Evolutionary conservation across 371 early-diverging fungal species (phyloP), one percentile per base, ranked within the genome.

Genomic region (Apophysomyces trapeziformis): DNA sequence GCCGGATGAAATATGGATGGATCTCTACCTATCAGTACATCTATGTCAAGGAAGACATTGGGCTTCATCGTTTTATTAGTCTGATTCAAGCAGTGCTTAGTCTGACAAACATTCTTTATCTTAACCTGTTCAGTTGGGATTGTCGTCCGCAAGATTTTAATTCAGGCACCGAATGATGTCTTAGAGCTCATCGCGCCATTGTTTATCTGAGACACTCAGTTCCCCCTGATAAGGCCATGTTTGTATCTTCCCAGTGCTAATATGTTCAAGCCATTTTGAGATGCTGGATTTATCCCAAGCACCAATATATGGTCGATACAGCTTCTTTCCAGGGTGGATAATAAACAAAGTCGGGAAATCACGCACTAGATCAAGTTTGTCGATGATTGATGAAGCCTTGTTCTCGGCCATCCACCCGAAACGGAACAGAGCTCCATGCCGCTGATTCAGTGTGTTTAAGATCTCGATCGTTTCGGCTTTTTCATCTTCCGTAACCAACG

Each of bases 341-440:
- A 89, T 83, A 63, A 95, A 75, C 54, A 91, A 67, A 2, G 81
- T 78, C 3, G 95, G 96, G 57, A 82, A 85, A 67, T 88, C 89
- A 61, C 88, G 88, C 37, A 88, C 81, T 57, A 93, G 73, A 61
- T 88, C 89, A 69, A 94, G 87, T 37, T 86, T 74, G 3, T 76
- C 65, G 38, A 83, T 80, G 11, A 95, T 73, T 0, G 68, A 60
- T n/a, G 76, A 64, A 5, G 84, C 80, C 32, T 85, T 84, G 57
- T 85, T 67, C 1, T 88, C 86, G 68, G 89, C 86, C 62, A 92
- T 82, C 93, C 93, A 94, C 8, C 84, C 70, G 60, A 87, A 87
- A 32, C 79, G 79, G 58, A 87, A 74, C 1, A 81, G 68, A 5
- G 50, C 18, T 6, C 73, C 70, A 7, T 46, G 46, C 2, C 60